phyloP scores from a whole-genome alignment of 176 grass and related monocot species.

The Avena atlantica region DNA sequence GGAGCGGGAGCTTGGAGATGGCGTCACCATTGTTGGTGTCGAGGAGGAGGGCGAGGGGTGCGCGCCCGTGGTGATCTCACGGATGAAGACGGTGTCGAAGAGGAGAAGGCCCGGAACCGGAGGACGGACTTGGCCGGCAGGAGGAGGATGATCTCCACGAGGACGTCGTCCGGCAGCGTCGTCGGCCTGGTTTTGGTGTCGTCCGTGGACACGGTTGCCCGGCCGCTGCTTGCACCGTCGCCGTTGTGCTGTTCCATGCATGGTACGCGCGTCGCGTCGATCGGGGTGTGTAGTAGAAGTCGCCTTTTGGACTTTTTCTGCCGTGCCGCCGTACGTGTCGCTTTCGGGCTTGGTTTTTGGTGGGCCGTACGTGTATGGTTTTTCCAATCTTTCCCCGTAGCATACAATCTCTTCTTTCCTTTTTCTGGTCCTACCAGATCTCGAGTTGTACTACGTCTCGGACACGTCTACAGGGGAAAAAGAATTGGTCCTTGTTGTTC shows the following conservation, averaged over 20 bases:
- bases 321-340: neutral
- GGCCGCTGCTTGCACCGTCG: neutral
- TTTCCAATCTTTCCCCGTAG: too few relatives aligned
- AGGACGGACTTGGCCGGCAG: conserved; percentile 27
- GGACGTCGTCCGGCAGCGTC: conserved; percentile 9
- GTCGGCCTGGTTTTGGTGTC: neutral
- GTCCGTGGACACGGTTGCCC: neutral
- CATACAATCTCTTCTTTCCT: too few relatives aligned
- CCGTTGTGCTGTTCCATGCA: neutral
- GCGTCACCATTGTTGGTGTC: too few relatives aligned
- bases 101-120: neutral
- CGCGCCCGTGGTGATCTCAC: conserved; percentile 13
- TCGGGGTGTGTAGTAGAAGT: neutral
- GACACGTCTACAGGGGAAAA: too few relatives aligned
- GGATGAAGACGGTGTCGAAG: neutral
- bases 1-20: too few relatives aligned
- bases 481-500: too few relatives aligned
- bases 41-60: too few relatives aligned
- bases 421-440: too few relatives aligned
- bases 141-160: conserved; percentile 23
- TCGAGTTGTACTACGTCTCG: too few relatives aligned
- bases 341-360: too few relatives aligned
- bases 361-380: too few relatives aligned
- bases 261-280: neutral
- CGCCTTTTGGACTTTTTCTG: too few relatives aligned